Evolutionary conservation across 2,329 filamentous ascomycete genomes (phyloP), one percentile per base, ranked within the genome.

Genomic region (Xylariaceae sp.): DNA sequence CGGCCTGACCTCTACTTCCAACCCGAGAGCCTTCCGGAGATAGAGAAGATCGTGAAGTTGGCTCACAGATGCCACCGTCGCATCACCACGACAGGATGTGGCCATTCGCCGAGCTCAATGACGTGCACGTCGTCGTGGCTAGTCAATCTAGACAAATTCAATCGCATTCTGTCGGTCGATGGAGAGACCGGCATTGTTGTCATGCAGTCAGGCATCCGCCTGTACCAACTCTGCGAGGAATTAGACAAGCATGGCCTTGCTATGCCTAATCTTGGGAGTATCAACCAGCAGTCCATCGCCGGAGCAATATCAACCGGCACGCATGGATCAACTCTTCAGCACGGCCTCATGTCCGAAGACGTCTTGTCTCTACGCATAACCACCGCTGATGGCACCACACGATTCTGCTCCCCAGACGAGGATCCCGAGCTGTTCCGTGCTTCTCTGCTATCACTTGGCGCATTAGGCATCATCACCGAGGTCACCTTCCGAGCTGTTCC

Each of bases 51-150:
- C 44, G 81, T 96, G 54, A 85, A 78, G 39, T 80, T 96, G 18
- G 94, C 94, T 6, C 85, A 88, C 51, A 80, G 77, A 71, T 94
- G 88, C 69, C 83, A 90, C 39, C 85, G 89, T 42, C 86, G 90
- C 52, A 73, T 99, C 51, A 87, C 91, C 33, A 88, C 87, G 6
- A 86, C 91, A n/a, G 92, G 94, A 52, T 92, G 87, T 61, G 90
- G 85, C 48, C 92, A 99, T 73, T 96, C 91, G 47, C 94, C 92
- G 7, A 95, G 87, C 56, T 87, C 92, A 63, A 73, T 99, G 39
- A 97, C 92, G 5, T 95, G 90, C 71, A 95, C 91, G 5, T 94
- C 89, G 14, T 89, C 87, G 56, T 97, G 94, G 94, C 84, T 96
- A 65, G 76, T 97, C 59, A 97, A 96, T 67, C 81, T 99, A 53